phyloP scores from a whole-genome alignment of 768 basidiomycete species.

The Lactarius hengduanensis region DNA sequence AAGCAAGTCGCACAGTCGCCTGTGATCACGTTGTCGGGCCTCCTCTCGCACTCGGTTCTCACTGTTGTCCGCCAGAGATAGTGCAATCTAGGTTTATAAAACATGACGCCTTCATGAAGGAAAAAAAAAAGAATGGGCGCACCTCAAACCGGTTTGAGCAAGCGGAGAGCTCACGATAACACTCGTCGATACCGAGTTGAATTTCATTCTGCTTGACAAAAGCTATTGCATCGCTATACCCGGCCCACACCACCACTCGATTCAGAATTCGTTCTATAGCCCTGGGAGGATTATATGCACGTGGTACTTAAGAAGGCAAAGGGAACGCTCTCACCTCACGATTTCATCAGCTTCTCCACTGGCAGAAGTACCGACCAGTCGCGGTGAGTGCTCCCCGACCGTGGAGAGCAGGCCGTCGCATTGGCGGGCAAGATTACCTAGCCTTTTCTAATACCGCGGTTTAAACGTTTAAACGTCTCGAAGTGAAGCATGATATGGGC shows the following conservation, averaged over 20 bases:
- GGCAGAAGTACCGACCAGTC: neutral
- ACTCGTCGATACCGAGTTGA: slow-evolving; percentile 41
- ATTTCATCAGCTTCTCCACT: slow-evolving; percentile 13
- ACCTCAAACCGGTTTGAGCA: slow-evolving; percentile 41
- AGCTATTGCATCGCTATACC: neutral
- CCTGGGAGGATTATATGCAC: slow-evolving; percentile 4
- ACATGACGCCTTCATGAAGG: neutral
- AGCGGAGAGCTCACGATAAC: slow-evolving; percentile 41
- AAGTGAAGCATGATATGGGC: neutral
- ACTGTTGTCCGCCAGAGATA: neutral
- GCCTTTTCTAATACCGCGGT: neutral
- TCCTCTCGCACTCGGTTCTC: slow-evolving; percentile 2
- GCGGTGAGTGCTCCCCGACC: slow-evolving; percentile 12
- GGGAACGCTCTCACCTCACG: slow-evolving; percentile 1
- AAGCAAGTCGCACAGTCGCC: neutral
- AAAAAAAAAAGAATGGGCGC: slow-evolving; percentile 14
- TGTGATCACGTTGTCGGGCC: slow-evolving; percentile 2
- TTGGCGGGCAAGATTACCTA: slow-evolving; percentile 6
- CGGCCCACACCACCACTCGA: slow-evolving; percentile 8
- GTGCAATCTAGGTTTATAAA: slow-evolving; percentile 6
- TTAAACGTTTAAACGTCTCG: neutral
- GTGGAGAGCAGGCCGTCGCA: slow-evolving; percentile 7
- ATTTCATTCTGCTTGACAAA: slow-evolving; percentile 43
- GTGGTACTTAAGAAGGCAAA: neutral
- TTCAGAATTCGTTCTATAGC: slow-evolving; percentile 5